phyloP scores from a whole-genome alignment of 164 flowering plant species.

The Magnolia officinalis region DNA sequence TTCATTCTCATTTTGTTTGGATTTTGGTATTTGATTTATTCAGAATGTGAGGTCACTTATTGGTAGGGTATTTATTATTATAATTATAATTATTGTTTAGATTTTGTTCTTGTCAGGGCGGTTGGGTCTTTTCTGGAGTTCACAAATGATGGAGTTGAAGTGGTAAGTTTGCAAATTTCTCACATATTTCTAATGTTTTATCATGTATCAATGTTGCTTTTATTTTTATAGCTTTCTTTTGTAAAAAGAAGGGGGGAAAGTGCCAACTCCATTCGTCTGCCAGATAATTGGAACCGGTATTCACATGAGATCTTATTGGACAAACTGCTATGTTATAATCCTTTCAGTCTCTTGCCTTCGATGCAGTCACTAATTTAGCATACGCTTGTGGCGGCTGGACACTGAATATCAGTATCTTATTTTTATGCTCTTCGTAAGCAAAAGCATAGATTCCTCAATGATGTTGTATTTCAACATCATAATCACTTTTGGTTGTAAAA shows the following conservation, averaged over 20 bases:
- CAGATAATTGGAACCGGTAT: no score
- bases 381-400: not conserved
- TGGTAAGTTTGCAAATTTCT: conserved; percentile 51
- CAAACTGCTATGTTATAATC: not conserved
- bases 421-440: not conserved
- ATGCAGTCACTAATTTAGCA: not conserved
- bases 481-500: not conserved
- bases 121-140: conserved; percentile 94
- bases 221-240: no score
- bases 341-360: not conserved
- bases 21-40: not conserved
- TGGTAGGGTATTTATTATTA: not conserved
- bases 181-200: not conserved
- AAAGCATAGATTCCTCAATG: not conserved
- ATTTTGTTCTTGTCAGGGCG: conserved; percentile 53
- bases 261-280: no score
- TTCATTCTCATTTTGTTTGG: not conserved
- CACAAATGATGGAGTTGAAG: conserved; percentile 73
- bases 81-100: not conserved
- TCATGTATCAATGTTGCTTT: not conserved
- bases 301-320: not conserved
- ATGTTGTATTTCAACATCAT: not conserved
- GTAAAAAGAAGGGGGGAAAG: no score
- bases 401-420: not conserved
- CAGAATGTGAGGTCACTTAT: not conserved